Conservation (phyloP, 305 asterid genomes). For the Fraxinus albicans region DNA sequence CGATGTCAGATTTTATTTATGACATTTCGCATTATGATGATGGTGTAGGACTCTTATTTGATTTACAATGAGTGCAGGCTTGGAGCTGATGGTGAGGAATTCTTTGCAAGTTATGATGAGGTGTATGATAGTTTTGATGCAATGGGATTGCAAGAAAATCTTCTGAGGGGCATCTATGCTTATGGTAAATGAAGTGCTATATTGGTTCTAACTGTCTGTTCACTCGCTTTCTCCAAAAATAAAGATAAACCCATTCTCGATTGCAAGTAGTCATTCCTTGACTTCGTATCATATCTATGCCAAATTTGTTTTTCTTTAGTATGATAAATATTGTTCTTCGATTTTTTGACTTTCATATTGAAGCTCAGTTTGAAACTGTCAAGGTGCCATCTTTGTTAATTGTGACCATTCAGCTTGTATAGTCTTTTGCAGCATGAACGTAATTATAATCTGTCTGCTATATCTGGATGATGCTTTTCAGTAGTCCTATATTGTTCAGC, state of each 20-base stretch:
- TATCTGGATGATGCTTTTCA: background rate
- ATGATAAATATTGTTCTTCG: background rate
- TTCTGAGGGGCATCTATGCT: conserved; percentile 88
- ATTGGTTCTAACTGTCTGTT: background rate
- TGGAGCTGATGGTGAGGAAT: conserved; percentile 38
- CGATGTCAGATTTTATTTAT: background rate
- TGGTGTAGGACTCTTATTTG: background rate
- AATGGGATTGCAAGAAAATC: conserved; percentile 88
- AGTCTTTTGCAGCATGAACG: background rate
- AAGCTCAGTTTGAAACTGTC: background rate
- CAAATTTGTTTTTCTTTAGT: background rate
- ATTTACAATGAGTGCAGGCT: background rate
- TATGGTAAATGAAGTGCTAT: conserved; percentile 45
- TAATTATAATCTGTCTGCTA: background rate
- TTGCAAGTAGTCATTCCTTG: background rate
- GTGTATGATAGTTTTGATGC: conserved; percentile 82
- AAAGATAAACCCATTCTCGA: background rate
- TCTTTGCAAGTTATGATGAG: conserved; percentile 82
- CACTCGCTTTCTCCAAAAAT: background rate
- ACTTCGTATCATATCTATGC: background rate
- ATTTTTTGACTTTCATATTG: background rate
- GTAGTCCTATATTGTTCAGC: background rate
- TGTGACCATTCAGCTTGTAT: background rate
- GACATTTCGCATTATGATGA: background rate
- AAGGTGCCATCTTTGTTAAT: background rate